Percentiles rank a stretch among this genome's conserved stretches.
Evolutionary conservation across 345 rosid genomes (phyloP).

Genomic region (Aquilaria malaccensis): DNA sequence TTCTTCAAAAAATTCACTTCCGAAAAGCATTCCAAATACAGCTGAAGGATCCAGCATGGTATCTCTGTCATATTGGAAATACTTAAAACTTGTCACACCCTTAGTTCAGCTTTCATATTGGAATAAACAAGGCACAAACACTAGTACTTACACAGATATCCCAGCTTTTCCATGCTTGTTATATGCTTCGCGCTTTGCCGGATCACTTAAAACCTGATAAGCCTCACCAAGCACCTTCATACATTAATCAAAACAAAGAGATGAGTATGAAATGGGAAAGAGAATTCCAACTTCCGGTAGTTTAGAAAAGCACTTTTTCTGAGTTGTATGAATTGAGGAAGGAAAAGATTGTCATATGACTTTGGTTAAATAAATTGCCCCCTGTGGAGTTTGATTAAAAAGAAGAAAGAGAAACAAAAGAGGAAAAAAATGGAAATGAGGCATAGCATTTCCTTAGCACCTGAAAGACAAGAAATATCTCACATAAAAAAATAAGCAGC

Average conservation of each 20-base stretch:
- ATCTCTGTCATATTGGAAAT: constrained; percentile 39
- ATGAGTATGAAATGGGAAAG: constrained; percentile 13
- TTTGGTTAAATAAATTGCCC: too few species aligned
- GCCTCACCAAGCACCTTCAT: constrained; percentile 89
- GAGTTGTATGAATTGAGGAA: too few species aligned
- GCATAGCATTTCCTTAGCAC: too few species aligned
- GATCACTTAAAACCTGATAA: constrained; percentile 87
- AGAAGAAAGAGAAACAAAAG: too few species aligned
- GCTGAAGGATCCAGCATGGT: constrained; percentile 85
- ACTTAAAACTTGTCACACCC: background rate
- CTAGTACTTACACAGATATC: constrained; percentile 55
- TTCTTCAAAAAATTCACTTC: constrained; percentile 88
- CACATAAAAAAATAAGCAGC: too few species aligned
- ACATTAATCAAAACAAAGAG: constrained; percentile 11
- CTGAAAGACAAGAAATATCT: too few species aligned
- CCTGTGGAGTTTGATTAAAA: too few species aligned
- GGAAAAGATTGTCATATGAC: too few species aligned
- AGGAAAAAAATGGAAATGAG: too few species aligned
- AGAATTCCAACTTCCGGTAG: background rate
- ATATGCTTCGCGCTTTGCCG: constrained; percentile 77
- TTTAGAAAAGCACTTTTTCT: too few species aligned
- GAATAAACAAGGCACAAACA: too few species aligned
- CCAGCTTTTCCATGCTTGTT: constrained; percentile 86
- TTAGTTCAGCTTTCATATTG: too few species aligned
- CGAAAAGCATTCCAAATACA: constrained; percentile 91